Base-by-base conservation (phyloP, 108 stramenopile species). In the Pseudonitzschia multiseries region DNA sequence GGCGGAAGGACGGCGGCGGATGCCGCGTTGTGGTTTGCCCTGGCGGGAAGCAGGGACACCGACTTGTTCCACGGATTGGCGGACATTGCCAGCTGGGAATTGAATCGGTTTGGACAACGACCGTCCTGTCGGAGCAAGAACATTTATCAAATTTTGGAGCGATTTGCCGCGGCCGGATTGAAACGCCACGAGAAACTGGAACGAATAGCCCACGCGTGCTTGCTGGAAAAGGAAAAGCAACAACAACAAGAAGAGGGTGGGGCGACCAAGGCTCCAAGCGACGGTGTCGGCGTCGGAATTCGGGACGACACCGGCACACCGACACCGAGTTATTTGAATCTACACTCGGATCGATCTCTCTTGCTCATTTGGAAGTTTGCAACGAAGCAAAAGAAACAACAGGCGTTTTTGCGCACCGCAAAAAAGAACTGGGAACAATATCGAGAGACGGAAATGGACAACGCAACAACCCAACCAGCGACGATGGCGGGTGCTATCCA, bases 11-110 rank as follows among this genome's bases (percentile, higher is more conserved):
- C 86, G 57, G 85, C 89, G 27, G 92, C 92, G 52, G 92, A 93
- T 81, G 92, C 92, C 10, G 87, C 84, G 12, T 81, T 91, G 73
- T 91, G 88, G 87, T 91, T 93, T 74, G 87, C 88, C 32, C 65
- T 93, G 44, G 82, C 92, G 15, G 92, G 92, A 18, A 75, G 62
- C 6, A 71, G 22, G 18, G 73, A 82, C 42, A 8, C 41, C 3
- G 41, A 70, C 0, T 28, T 91, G 8, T 88, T 80, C 66, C 76
- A 81, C 26, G 40, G 70, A 32, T 74, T 93, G 24, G 74, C 86
- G 14, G 53, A 77, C 31, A 59, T 89, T 28, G 67, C 76, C 14
- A 73, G 51, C 14, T 74, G 78, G 32, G 92, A 93, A 53, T 64
- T 93, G 1, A 22, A 77, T 12, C 73, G 92, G n/a, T 85, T 86